Conservation (phyloP, 2,329 filamentous ascomycete genomes). For the Paecilomyces niveus region DNA sequence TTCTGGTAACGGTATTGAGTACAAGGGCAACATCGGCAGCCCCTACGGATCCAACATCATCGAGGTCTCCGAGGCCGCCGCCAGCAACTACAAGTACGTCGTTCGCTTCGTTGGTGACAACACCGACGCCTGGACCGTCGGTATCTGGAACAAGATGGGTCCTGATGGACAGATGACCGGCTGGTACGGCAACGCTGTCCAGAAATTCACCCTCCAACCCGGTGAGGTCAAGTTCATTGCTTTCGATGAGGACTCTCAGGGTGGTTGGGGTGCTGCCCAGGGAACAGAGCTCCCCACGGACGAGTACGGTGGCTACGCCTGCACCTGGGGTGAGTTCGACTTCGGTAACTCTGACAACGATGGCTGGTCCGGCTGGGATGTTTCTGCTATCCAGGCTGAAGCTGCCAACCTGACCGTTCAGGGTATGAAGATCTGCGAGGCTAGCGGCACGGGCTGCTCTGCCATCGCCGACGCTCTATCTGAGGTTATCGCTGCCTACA, state of each 20-base stretch:
- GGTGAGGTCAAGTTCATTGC: constrained; percentile 29
- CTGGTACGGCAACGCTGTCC: constrained; percentile 26
- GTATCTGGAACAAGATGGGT: constrained; percentile 37
- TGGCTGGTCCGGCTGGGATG: constrained; percentile 31
- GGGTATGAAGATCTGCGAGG: constrained; percentile 32
- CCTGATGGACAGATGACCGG: constrained; percentile 24
- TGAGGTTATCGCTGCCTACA: constrained; percentile 26
- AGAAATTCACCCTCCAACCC: constrained; percentile 23
- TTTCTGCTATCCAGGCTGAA: constrained; percentile 33
- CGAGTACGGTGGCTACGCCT: constrained; percentile 23
- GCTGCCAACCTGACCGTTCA: constrained; percentile 18
- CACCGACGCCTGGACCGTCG: constrained; percentile 24
- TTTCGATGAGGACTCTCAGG: constrained; percentile 29
- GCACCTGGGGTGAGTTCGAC: constrained; percentile 36
- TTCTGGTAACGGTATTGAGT: constrained; percentile 15
- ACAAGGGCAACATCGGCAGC: constrained; percentile 28
- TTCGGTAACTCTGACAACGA: constrained; percentile 25
- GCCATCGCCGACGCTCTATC: constrained; percentile 17
- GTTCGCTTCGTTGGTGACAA: constrained; percentile 24
- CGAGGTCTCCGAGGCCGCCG: constrained; percentile 23
- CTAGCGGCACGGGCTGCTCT: constrained; percentile 21
- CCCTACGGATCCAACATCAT: constrained; percentile 37
- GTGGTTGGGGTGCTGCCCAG: constrained; percentile 27
- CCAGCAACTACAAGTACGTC: constrained; percentile 30
- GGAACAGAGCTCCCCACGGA: constrained; percentile 20